These are phyloP conservation scores for Globisporangium splendens DNA, from an alignment of 352 stramenopile genomes.

Conservation along the genomic window DNA sequence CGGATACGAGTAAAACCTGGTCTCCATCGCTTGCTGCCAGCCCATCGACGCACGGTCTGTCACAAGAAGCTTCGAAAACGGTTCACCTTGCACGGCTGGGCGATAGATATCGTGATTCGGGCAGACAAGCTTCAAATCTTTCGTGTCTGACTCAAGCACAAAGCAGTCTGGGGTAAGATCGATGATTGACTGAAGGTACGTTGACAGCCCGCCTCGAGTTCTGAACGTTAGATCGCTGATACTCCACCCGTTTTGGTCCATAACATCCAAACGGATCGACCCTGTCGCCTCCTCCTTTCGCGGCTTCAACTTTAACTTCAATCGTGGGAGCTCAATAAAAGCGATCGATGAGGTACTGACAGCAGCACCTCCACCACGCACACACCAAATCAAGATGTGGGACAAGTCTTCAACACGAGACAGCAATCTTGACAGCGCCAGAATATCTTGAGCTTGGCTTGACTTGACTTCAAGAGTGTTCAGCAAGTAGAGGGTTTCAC, in stretches of 20 bases:
- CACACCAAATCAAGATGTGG: constrained; percentile 96
- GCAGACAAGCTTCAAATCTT: constrained; percentile 73
- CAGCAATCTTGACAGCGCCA: constrained; percentile 87
- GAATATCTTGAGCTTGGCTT: constrained; percentile 30
- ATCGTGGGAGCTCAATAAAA: constrained; percentile 95
- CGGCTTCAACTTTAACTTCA: constrained; percentile 95
- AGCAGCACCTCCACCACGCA: not conserved
- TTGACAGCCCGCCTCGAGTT: constrained; percentile 26
- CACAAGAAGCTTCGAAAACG: constrained; percentile 78
- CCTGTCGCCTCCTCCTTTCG: constrained; percentile 40
- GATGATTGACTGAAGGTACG: constrained; percentile 49
- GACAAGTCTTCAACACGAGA: constrained; percentile 95
- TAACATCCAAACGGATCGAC: constrained; percentile 55
- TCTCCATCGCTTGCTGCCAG: constrained; percentile 89
- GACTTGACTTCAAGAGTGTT: constrained; percentile 89
- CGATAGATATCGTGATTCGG: constrained; percentile 85
- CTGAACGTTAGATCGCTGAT: constrained; percentile 62
- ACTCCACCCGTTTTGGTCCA: constrained; percentile 85
- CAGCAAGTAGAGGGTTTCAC: constrained; percentile 88
- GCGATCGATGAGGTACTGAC: constrained; percentile 67
- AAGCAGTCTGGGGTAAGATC: constrained; percentile 58
- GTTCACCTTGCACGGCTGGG: constrained; percentile 63
- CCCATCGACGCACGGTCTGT: constrained; percentile 71
- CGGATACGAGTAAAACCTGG: constrained; percentile 96
- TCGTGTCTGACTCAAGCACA: constrained; percentile 73